Base-by-base conservation (phyloP, 2,329 filamentous ascomycete species). In the Talaromyces pinophilus region DNA sequence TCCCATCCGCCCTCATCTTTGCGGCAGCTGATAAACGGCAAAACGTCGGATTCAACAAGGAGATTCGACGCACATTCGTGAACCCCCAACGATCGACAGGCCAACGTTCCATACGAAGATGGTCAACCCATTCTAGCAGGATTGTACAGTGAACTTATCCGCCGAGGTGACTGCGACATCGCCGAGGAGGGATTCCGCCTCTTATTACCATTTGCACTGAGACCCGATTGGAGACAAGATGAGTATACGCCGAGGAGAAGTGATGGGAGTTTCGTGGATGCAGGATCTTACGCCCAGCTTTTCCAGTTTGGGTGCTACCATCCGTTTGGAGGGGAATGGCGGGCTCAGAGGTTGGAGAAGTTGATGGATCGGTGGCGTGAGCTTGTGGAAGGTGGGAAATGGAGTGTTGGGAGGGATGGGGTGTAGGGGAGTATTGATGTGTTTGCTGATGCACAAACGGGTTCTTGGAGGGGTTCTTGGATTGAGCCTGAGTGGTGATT, bases 391-490 rank as follows among this genome's bases (percentile, higher is more conserved):
- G 63, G 63, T 63, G 69, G 69, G 44, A 48, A 69, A 13, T 71
- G 71, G 70, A 70, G 55, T 25, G 68, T 72, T 48, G 67, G 69
- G 11, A 15, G 44, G 44, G 44, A 72, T 17, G 70, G 69, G 2
- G 70, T 71, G 11, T 67, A 69, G 22, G 70, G 71, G 52, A 48
- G 48, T 5, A 67, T 73, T n/a, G 66, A 71, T 59, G 60, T 33
- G 42, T 70, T 72, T 50, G 4, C 25, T n/a, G 69, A 71, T 57
- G 66, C 66, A 5, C 66, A 69, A 5, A 19, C 25, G 19, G 64
- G 52, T 33, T 62, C 63, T 38, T 69, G 64, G 63, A 30, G 8
- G 7, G 28, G 70, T 64, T 71, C 69, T 44, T 71, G 63, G 63
- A 69, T 70, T 44, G 7, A 35, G 6, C 61, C 65, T 19, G 33